Evolutionary conservation across 2,329 filamentous ascomycete genomes (phyloP).

Genomic region (Penicillium sp.): DNA sequence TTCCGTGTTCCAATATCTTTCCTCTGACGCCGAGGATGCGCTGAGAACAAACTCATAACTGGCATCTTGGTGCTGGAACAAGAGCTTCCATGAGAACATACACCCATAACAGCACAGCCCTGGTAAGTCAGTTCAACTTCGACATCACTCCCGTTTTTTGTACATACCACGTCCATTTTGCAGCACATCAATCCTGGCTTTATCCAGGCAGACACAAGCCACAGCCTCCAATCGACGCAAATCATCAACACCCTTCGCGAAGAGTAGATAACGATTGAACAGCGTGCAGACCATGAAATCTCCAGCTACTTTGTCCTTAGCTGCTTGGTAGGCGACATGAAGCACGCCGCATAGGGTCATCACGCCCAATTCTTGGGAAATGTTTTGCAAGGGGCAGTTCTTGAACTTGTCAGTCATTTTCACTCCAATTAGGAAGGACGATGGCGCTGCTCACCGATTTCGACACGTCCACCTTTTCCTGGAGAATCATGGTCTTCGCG

Average conservation of each 20-base stretch:
- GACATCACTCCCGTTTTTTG: constrained; percentile 15
- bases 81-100: constrained; percentile 86
- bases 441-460: constrained; percentile 59
- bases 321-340: constrained; percentile 78
- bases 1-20: constrained; percentile 75
- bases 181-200: constrained; percentile 40
- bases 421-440: neutral
- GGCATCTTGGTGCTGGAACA: constrained; percentile 75
- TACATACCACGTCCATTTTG: constrained; percentile 37
- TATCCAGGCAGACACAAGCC: constrained; percentile 67
- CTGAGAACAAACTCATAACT: constrained; percentile 85
- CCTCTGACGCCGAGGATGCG: constrained; percentile 79
- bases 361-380: constrained; percentile 79
- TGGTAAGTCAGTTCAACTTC: constrained; percentile 38
- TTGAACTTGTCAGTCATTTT: constrained; percentile 12
- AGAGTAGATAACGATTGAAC: constrained; percentile 77
- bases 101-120: constrained; percentile 85
- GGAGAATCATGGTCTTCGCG: constrained; percentile 81
- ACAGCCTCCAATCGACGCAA: constrained; percentile 71
- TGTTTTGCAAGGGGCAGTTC: constrained; percentile 44
- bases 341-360: constrained; percentile 80
- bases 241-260: constrained; percentile 68
- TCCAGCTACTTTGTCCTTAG: constrained; percentile 65
- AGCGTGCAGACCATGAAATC: constrained; percentile 82
- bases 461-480: constrained; percentile 76